Evolutionary conservation across 2,329 filamentous ascomycete species (phyloP), one percentile per base, ranked within the genome.

Genomic region (Aureobasidium sp.): DNA sequence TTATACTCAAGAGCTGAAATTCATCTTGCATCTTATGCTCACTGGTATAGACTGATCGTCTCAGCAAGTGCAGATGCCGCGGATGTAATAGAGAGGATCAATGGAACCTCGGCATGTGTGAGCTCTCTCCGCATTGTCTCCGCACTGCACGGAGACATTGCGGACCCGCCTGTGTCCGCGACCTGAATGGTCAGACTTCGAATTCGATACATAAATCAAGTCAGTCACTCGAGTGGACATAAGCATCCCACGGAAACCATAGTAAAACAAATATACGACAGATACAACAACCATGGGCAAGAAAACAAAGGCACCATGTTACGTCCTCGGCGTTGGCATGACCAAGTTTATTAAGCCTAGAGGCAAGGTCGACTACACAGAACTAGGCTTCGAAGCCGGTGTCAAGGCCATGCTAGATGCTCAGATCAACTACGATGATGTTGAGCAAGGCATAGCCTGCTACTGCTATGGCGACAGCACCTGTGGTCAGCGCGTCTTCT

Each of bases 321-420:
- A 97, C 81, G 90, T 97, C 73, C 86, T 97, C 65, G 93, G 93
- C 80, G 94, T 97, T 69, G 93, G 93, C 79, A 94, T 97, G 90
- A 97, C 93, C 78, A 96, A 96, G 78, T 97, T 97, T 84, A 93
- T 97, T 84, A 97, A 97, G 81, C 92, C 92, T 46, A 86, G 92
- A 62, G 90, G 91, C 73, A 93, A 93, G 74, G 89, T 96, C 67
- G 92, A 96, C 79, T 97, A 97, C 78, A 91, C 91, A 8, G 92
- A 96, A 73, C 86, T 97, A 27, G 92, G 92, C 62, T 97, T 92
- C 75, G 92, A 97, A 76, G 92, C 92, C 12, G 91, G 91, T 68
- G 81, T 94, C 73, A 96, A 96, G 76, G 91, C 91, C 53, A 86
- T 95, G 81, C 77, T 87, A 20, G 84, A 86, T 74, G 91, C 91